These are phyloP conservation scores for Suillus sp. DNA, from an alignment of 768 basidiomycete species.

Conservation along the genomic window DNA sequence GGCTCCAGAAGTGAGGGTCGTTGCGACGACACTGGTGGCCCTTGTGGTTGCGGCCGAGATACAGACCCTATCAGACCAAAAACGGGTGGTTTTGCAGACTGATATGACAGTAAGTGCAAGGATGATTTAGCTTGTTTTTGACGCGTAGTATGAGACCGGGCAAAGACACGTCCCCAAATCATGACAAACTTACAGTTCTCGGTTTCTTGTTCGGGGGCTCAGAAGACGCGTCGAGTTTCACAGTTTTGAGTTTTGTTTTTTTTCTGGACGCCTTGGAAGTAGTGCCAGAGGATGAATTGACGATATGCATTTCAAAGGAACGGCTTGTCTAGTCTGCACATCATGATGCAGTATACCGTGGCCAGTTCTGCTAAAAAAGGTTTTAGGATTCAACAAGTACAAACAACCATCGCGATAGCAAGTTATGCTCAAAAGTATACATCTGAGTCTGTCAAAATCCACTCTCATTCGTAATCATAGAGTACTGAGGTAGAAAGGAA, in stretches of 20 bases:
- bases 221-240: conserved; percentile 22
- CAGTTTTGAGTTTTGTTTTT: conserved; percentile 25
- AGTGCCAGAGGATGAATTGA: neutral
- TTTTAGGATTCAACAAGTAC: neutral
- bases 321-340: too few species aligned
- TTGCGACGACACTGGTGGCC: conserved; percentile 2
- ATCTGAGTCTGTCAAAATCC: neutral
- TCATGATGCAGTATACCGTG: too few species aligned
- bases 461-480: neutral
- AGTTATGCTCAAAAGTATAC: too few species aligned
- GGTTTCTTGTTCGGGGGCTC: conserved; percentile 27
- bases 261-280: neutral
- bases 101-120: neutral
- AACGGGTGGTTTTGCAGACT: conserved; percentile 24
- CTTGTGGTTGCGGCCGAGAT: conserved; percentile 13
- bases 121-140: conserved; percentile 5
- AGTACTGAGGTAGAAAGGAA: too few species aligned
- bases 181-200: conserved; percentile 14
- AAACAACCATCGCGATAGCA: neutral
- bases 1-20: conserved; percentile 1
- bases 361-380: neutral
- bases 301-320: neutral
- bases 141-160: neutral
- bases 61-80: conserved; percentile 26
- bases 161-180: neutral